These are phyloP conservation scores for Citrus inodora DNA, from an alignment of 345 rosid species.

Conservation along the genomic window DNA sequence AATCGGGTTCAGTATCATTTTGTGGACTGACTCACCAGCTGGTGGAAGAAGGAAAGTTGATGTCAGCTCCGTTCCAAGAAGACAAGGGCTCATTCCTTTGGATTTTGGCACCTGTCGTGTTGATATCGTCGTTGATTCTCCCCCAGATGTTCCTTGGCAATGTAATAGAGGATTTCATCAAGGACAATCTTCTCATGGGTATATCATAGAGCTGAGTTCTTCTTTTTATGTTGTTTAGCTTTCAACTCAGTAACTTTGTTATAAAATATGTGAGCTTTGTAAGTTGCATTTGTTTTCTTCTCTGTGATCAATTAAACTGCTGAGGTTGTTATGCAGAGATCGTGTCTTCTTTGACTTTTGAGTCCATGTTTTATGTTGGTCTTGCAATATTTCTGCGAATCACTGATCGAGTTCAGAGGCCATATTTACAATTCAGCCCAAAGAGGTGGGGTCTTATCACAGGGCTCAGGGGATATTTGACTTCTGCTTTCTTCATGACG, in stretches of 20 bases:
- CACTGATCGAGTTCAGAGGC: constrained; percentile 66
- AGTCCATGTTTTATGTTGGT: constrained; percentile 68
- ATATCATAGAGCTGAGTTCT: neutral
- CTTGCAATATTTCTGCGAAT: constrained; percentile 60
- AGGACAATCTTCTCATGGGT: constrained; percentile 55
- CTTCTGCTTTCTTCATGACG: constrained; percentile 55
- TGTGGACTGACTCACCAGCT: constrained; percentile 68
- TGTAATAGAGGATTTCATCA: constrained; percentile 46
- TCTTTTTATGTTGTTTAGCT: neutral
- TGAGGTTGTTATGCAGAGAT: constrained; percentile 47
- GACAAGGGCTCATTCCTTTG: constrained; percentile 66
- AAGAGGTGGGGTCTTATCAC: constrained; percentile 90
- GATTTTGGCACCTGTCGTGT: constrained; percentile 66
- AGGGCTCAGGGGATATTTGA: constrained; percentile 73
- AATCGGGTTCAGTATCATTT: constrained; percentile 81
- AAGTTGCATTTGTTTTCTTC: neutral
- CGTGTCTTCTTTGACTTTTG: constrained; percentile 51
- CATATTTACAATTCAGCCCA: constrained; percentile 74
- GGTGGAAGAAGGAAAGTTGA: constrained; percentile 64
- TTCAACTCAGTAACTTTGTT: neutral
- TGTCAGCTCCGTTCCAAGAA: constrained; percentile 66
- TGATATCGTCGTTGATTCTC: constrained; percentile 60
- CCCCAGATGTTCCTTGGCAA: constrained; percentile 68
- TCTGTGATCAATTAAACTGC: neutral
- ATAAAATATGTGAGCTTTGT: neutral